Conservation (phyloP, 2,329 filamentous ascomycete genomes). For the Tolypocladium pustulatum region DNA sequence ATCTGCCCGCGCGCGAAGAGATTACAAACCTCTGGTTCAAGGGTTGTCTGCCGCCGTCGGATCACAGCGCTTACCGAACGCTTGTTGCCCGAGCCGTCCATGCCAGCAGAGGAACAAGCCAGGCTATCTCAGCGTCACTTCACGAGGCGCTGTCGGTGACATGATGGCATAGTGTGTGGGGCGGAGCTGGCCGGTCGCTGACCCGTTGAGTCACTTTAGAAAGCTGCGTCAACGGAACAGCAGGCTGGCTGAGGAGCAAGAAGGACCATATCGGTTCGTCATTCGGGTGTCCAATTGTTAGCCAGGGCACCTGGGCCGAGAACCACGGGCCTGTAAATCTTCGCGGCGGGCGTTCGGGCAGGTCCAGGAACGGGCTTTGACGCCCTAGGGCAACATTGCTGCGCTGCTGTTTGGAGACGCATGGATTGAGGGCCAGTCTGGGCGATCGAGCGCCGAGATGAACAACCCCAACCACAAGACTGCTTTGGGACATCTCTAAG, state of each 20-base stretch:
- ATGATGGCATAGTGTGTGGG: not conserved
- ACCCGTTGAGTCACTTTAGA: too few relatives aligned
- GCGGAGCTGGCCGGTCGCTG: not conserved
- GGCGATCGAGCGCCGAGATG: not conserved
- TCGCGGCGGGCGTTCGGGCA: not conserved
- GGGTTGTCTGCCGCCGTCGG: conserved; percentile 44
- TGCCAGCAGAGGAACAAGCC: conserved; percentile 26
- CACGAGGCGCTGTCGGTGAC: conserved; percentile 20
- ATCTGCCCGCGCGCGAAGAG: conserved; percentile 78
- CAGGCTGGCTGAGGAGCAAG: not conserved
- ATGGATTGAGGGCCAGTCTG: not conserved
- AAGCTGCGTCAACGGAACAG: not conserved
- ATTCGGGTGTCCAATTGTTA: not conserved
- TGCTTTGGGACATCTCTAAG: not conserved
- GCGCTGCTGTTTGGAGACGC: not conserved
- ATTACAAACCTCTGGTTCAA: conserved; percentile 93
- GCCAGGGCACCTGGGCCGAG: not conserved
- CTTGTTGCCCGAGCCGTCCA: conserved; percentile 30
- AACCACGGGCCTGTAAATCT: not conserved
- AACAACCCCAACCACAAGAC: not conserved
- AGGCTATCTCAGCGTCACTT: conserved; percentile 20
- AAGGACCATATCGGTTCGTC: not conserved
- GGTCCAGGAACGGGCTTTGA: not conserved
- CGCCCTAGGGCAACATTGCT: not conserved
- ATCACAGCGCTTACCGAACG: conserved; percentile 18